Evolutionary conservation across 208 protist species (phyloP).

Genomic region (Vickermania spadyakhi): DNA sequence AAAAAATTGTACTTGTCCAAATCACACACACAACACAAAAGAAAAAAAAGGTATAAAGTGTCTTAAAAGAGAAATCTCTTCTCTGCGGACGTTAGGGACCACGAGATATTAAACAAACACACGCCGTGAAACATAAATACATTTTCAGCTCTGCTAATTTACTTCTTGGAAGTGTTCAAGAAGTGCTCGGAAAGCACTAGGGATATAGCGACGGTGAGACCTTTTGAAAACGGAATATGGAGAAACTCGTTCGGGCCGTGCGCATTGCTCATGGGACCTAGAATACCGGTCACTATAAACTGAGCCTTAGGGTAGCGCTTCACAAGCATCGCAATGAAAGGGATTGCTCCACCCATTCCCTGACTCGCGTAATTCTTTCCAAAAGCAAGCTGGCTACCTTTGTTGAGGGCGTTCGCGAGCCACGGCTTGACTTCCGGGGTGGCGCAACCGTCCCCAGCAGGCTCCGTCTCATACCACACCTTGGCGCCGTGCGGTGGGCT

Average conservation of each 20-base stretch:
- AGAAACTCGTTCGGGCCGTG: conserved; percentile 95
- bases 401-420: conserved; percentile 57
- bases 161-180: conserved; percentile 31
- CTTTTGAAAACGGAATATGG: conserved; percentile 84
- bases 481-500: conserved; percentile 90
- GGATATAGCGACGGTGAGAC: conserved; percentile 68
- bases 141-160: conserved; percentile 2
- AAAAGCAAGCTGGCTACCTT: conserved; percentile 71
- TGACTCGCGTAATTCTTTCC: conserved; percentile 56
- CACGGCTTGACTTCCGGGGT: conserved; percentile 73
- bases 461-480: conserved; percentile 64
- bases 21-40: no score
- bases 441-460: conserved; percentile 69
- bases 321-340: conserved; percentile 91
- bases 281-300: conserved; percentile 91
- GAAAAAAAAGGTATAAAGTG: no score
- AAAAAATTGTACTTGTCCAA: no score
- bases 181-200: conserved; percentile 75
- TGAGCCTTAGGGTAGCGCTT: conserved; percentile 86
- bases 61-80: no score
- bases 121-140: neutral
- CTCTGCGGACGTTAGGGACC: no score
- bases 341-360: conserved; percentile 89
- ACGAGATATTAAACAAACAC: no score
- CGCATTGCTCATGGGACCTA: conserved; percentile 88